These are phyloP conservation scores for Pseudozyma tsukubaensis DNA, from an alignment of 1,284 basidiomycete genomes.

Conservation along the genomic window DNA sequence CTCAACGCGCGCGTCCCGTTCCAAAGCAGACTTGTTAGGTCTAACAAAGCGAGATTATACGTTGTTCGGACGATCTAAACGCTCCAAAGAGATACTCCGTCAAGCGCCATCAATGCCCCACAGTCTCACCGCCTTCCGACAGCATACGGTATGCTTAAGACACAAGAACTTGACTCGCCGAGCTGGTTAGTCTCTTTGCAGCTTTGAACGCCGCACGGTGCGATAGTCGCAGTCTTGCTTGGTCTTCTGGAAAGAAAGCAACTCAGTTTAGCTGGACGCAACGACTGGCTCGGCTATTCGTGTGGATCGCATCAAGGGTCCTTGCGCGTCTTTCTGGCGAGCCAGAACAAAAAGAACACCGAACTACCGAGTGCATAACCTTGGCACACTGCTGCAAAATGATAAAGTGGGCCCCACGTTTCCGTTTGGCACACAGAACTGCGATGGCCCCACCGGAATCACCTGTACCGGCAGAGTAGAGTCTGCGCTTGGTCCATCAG, in stretches of 20 bases:
- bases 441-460: neutral
- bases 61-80: conserved; percentile 1
- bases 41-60: neutral
- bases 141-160: neutral
- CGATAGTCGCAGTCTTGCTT: no score
- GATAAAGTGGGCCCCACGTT: conserved; percentile 1
- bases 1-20: neutral
- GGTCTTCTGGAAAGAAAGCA: no score
- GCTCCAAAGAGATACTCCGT: conserved; percentile 12
- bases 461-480: conserved; percentile 6
- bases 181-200: no score
- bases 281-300: no score
- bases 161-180: neutral
- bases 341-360: conserved; percentile 5
- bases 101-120: conserved; percentile 2
- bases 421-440: neutral
- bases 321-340: neutral
- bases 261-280: no score
- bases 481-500: conserved; percentile 1
- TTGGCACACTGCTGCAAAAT: neutral
- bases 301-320: no score
- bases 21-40: neutral
- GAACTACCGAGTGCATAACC: conserved; percentile 9
- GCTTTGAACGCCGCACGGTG: neutral
- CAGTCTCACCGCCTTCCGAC: conserved; percentile 19